These are phyloP conservation scores for Chenopodium quinoa DNA, from an alignment of 148 eudicot species.

Conservation along the genomic window DNA sequence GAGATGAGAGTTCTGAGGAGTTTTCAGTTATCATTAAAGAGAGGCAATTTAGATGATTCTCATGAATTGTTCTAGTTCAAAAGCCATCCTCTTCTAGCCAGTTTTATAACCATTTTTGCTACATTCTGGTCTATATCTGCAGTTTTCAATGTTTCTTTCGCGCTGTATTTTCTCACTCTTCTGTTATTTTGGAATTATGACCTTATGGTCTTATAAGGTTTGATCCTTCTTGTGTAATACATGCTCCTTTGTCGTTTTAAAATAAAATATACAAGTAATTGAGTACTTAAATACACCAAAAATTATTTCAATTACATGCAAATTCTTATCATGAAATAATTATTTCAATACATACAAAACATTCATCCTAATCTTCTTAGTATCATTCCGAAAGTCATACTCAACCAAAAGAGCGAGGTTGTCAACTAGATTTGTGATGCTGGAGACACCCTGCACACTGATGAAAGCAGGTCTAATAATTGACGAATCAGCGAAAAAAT, in stretches of 20 bases:
- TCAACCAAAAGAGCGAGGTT: slow-evolving; percentile 86
- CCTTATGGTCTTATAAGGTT: no score
- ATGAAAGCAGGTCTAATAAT: slow-evolving; percentile 7
- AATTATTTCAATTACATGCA: background rate
- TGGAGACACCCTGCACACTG: slow-evolving; percentile 91
- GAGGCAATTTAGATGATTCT: no score
- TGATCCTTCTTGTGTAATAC: no score
- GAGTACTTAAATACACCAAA: background rate
- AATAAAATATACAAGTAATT: background rate
- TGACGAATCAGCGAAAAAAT: background rate
- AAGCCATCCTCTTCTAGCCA: no score
- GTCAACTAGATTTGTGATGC: slow-evolving; percentile 89
- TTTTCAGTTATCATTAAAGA: background rate
- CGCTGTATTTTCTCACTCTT: no score
- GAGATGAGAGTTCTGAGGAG: background rate
- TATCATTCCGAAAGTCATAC: slow-evolving; percentile 66
- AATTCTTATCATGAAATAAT: background rate
- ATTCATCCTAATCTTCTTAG: slow-evolving; percentile 21
- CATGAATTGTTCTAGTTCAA: no score
- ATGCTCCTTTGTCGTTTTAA: no score
- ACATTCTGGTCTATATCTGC: no score
- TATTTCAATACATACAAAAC: no score
- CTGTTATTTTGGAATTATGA: no score
- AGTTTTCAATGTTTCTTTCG: no score
- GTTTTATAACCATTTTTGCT: no score